Conservation (phyloP, 2,329 filamentous ascomycete species). For the Daldinia eschscholtzii region DNA sequence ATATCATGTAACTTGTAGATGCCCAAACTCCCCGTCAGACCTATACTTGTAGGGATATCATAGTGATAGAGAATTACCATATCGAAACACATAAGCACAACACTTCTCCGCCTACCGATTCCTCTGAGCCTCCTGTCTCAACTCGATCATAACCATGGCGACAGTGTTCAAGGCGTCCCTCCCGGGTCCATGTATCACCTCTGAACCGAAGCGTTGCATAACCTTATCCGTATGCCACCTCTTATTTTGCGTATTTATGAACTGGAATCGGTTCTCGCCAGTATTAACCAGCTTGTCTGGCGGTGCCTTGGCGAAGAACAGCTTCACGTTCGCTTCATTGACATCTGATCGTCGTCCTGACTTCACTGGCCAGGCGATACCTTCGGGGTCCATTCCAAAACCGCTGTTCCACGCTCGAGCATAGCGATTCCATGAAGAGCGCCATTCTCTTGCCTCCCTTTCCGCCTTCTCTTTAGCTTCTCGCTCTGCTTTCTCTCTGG, state of each 20-base stretch:
- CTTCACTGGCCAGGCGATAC: conserved; percentile 41
- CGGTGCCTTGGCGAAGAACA: conserved; percentile 40
- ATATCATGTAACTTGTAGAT: neutral
- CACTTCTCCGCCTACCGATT: conserved; percentile 12
- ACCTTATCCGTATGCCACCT: conserved; percentile 43
- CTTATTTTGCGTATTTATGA: conserved; percentile 38
- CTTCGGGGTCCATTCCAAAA: conserved; percentile 1
- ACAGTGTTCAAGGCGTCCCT: conserved; percentile 19
- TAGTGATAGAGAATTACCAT: neutral
- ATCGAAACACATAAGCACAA: neutral
- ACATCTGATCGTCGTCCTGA: conserved; percentile 38
- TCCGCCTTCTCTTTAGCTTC: conserved; percentile 12
- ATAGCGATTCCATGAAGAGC: conserved; percentile 31
- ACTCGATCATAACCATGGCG: conserved; percentile 29
- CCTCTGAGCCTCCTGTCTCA: conserved; percentile 32
- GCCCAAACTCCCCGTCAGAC: neutral
- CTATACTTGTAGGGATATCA: neutral
- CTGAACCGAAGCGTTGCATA: conserved; percentile 34
- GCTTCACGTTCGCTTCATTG: conserved; percentile 31
- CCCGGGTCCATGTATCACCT: conserved; percentile 16
- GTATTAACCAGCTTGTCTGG: conserved; percentile 20
- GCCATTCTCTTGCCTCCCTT: conserved; percentile 35
- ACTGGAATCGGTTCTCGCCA: conserved; percentile 25
- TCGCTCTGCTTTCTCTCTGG: no score
- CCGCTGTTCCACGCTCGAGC: conserved; percentile 25